phyloP scores from a whole-genome alignment of 176 grass and related monocot species.

The Oropetium thomaeum region DNA sequence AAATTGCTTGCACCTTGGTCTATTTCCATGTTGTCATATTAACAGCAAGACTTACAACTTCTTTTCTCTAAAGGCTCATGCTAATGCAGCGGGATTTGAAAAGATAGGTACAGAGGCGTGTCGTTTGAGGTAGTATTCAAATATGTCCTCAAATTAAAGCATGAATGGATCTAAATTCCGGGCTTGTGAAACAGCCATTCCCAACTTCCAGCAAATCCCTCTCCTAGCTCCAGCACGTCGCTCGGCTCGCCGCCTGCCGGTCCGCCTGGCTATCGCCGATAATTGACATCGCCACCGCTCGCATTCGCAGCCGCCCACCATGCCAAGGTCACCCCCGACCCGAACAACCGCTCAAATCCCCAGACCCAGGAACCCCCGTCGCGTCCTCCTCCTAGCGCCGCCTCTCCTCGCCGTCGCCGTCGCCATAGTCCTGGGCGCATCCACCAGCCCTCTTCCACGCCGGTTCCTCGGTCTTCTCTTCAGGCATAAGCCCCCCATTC shows the following conservation, averaged over 20 bases:
- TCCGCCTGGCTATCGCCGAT: background rate
- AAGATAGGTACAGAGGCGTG: no score
- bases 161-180: no score
- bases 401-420: slow-evolving; percentile 31
- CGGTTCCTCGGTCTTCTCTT: slow-evolving; percentile 17
- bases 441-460: slow-evolving; percentile 20
- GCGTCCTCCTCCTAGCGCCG: slow-evolving; percentile 14
- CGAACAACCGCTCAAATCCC: slow-evolving; percentile 1
- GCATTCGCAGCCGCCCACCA: background rate
- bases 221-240: no score
- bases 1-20: no score
- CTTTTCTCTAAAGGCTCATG: no score
- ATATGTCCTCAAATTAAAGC: no score
- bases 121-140: no score
- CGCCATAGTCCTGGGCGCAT: slow-evolving; percentile 27
- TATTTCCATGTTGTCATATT: no score
- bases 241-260: background rate
- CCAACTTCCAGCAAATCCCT: no score
- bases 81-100: no score
- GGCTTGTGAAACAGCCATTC: no score
- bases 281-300: background rate
- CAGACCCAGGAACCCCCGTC: background rate
- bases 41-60: no score
- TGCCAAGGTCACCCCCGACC: slow-evolving; percentile 11
- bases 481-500: background rate